phyloP scores from a whole-genome alignment of 495 filamentous ascomycete species.

The Darksidea phi region DNA sequence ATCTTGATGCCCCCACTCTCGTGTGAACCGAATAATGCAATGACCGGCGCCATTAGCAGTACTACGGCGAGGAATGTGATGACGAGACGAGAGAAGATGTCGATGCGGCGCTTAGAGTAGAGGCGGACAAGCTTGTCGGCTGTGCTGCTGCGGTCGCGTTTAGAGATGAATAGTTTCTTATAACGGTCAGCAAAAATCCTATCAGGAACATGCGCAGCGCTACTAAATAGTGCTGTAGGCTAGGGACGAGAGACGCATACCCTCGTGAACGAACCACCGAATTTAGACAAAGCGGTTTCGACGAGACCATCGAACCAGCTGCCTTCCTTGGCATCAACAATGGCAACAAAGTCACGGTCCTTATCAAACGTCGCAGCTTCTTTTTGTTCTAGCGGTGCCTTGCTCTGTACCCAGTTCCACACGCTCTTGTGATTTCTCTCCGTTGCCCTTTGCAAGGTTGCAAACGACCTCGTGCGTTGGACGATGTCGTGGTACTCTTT shows the following conservation, averaged over 20 bases:
- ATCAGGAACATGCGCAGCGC: too few relatives aligned
- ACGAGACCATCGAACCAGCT: conserved; percentile 45
- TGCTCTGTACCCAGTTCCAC: conserved; percentile 37
- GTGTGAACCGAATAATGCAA: conserved; percentile 29
- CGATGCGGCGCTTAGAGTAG: conserved; percentile 39
- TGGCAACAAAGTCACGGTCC: conserved; percentile 43
- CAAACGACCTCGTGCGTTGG: conserved; percentile 12
- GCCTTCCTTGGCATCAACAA: conserved; percentile 42
- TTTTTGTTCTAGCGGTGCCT: conserved; percentile 25
- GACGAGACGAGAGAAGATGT: conserved; percentile 39
- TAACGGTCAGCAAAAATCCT: not conserved
- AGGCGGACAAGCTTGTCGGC: conserved; percentile 36
- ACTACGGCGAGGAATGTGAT: conserved; percentile 36
- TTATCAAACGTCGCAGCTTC: conserved; percentile 39
- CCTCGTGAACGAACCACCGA: conserved; percentile 28
- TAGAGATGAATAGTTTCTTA: conserved; percentile 30
- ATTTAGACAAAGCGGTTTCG: conserved; percentile 36
- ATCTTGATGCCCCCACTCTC: conserved; percentile 33
- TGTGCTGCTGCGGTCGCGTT: conserved; percentile 33
- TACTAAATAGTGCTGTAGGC: too few relatives aligned
- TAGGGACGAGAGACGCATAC: conserved; percentile 7
- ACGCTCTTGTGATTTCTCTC: conserved; percentile 38
- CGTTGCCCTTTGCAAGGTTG: conserved; percentile 27
- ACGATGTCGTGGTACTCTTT: conserved; percentile 40
- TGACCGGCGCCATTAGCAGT: conserved; percentile 38